These are phyloP conservation scores for Zygosaccharomyces rouxii DNA, from an alignment of 805 yeast genomes.

Conservation along the genomic window DNA sequence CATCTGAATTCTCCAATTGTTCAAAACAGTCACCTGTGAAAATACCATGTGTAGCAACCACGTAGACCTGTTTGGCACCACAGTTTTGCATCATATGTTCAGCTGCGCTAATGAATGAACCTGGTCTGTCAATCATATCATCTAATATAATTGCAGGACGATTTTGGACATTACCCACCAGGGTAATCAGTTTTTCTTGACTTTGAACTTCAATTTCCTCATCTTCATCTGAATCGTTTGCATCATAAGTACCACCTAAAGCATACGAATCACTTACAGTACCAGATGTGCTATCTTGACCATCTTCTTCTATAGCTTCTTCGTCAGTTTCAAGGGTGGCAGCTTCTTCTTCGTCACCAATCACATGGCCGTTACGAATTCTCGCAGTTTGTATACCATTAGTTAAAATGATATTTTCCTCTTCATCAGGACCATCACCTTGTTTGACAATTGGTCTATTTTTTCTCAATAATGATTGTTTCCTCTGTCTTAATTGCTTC, in stretches of 20 bases:
- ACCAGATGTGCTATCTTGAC: constrained; percentile 24
- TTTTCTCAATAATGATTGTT: constrained; percentile 46
- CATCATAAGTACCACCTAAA: constrained; percentile 77
- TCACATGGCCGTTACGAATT: constrained; percentile 94
- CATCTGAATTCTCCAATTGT: constrained; percentile 67
- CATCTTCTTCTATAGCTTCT: constrained; percentile 31
- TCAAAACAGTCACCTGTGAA: constrained; percentile 86
- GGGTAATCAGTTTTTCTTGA: constrained; percentile 81
- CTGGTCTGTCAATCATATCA: constrained; percentile 96
- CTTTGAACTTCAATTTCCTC: constrained; percentile 43
- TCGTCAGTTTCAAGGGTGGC: constrained; percentile 24
- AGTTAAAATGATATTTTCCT: constrained; percentile 63
- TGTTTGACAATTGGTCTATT: constrained; percentile 40
- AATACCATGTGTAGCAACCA: constrained; percentile 94
- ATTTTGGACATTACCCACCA: constrained; percentile 92
- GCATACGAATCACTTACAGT: constrained; percentile 45
- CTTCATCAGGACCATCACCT: constrained; percentile 50
- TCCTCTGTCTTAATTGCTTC: constrained; percentile 39
- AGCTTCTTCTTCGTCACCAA: constrained; percentile 65
- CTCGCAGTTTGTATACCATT: constrained; percentile 92
- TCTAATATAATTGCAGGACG: constrained; percentile 92
- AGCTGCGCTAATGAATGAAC: constrained; percentile 93
- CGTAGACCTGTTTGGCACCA: constrained; percentile 87
- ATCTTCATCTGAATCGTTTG: constrained; percentile 76
- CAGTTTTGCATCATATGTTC: constrained; percentile 94